phyloP scores from a whole-genome alignment of 225 moss, liverwort and hornwort genomes.

The Lunularia cruciata region DNA sequence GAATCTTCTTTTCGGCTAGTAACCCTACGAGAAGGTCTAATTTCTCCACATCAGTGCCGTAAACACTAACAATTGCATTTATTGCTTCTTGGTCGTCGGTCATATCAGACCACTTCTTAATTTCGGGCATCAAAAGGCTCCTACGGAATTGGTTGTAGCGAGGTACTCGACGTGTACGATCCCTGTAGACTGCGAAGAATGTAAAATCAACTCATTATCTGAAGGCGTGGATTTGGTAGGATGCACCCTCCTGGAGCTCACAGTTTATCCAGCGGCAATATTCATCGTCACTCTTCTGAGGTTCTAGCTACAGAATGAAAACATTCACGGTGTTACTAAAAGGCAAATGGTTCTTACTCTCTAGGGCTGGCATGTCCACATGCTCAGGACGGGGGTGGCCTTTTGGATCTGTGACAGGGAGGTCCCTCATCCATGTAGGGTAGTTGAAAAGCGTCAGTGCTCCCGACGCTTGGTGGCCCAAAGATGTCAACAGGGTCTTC shows the following conservation, averaged over 20 bases:
- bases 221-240: too few relatives aligned
- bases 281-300: too few relatives aligned
- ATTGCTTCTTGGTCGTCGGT: slow-evolving; percentile 36
- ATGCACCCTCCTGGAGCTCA: too few relatives aligned
- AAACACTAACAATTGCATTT: slow-evolving; percentile 36
- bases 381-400: slow-evolving; percentile 37
- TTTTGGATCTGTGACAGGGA: slow-evolving; percentile 29
- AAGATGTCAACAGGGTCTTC: slow-evolving; percentile 53
- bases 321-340: not conserved
- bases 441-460: slow-evolving; percentile 50
- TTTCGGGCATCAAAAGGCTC: slow-evolving; percentile 11
- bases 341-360: slow-evolving; percentile 32
- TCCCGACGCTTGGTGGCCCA: slow-evolving; percentile 60
- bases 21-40: slow-evolving; percentile 61
- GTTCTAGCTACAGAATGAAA: too few relatives aligned
- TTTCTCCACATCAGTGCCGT: slow-evolving; percentile 53
- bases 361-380: slow-evolving; percentile 57
- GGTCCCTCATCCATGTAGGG: slow-evolving; percentile 53
- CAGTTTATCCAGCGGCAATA: too few relatives aligned
- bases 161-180: slow-evolving; percentile 18
- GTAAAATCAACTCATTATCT: too few relatives aligned
- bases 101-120: slow-evolving; percentile 53
- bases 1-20: slow-evolving; percentile 56
- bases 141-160: slow-evolving; percentile 27
- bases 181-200: slow-evolving; percentile 21